Evolutionary conservation across 78 protist species (phyloP), one percentile per base, ranked within the genome.

Genomic region (Dictyostelium discoideum): DNA sequence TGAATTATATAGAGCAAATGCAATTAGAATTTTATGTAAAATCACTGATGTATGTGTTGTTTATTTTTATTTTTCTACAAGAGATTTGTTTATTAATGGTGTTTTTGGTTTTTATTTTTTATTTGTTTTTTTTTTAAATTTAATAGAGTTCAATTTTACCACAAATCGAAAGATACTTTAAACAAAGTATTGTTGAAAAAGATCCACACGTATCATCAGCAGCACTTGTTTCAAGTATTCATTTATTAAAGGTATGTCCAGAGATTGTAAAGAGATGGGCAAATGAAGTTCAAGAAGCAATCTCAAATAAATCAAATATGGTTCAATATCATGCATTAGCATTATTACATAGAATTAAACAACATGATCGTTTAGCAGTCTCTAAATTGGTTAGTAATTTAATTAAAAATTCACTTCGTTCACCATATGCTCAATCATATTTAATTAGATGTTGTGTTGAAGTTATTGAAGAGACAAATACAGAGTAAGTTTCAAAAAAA

Each of bases 271-370:
- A 79, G 83, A 69, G 92, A 57, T 93, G 96, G 96, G 92, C 78
- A 5, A 87, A 86, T 24, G 96, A 93, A 84, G 96, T 93, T 39
- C 96, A 96, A 69, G 98, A 98, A 76, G 98, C 99, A 16, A 67
- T 92, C 78, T 44, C 84, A 42, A 46, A 85, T 32, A 85, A 92
- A 72, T 84, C 92, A 48, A 88, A 22, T 9, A 98, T 98, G 99
- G 99, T 98, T 18, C 99, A 98, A 94, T 99, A 98, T 84, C 99
- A 99, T 67, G 99, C 99, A 11, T 85, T 98, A 22, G 99, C 98
- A 22, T 90, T 98, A 10, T 85, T 98, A 22, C 95, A 98, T 79
- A 81, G 97, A 77, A 92, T 99, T 86, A 97, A 98, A 93, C 87
- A 92, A 85, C 88, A 93, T 63, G 99, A 99, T 87, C 88, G 98